Conservation (phyloP, 352 stramenopile species). For the Phytophthora tentaculata region DNA sequence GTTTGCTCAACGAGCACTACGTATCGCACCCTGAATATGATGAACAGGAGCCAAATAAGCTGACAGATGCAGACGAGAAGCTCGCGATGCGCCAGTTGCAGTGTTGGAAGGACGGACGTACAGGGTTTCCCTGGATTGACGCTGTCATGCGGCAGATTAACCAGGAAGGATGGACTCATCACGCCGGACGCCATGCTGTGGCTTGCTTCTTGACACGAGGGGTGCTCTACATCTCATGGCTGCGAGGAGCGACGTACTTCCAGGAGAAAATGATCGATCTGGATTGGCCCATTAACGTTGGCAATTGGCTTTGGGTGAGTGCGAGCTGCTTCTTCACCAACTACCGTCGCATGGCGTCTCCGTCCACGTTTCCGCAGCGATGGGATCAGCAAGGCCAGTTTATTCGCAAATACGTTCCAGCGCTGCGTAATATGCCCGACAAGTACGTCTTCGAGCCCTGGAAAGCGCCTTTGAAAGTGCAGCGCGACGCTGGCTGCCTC, state of each 20-base stretch:
- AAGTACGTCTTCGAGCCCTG: slow-evolving; percentile 98
- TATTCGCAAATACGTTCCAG: slow-evolving; percentile 93
- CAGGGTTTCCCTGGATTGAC: slow-evolving; percentile 98
- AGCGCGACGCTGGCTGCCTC: slow-evolving; percentile 84
- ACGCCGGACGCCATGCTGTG: slow-evolving; percentile 91
- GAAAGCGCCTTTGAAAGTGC: slow-evolving; percentile 91
- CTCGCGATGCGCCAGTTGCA: slow-evolving; percentile 62
- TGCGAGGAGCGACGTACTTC: slow-evolving; percentile 88
- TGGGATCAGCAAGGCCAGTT: slow-evolving; percentile 92
- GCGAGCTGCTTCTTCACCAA: slow-evolving; percentile 96
- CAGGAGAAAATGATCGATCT: slow-evolving; percentile 95
- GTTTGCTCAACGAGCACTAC: slow-evolving; percentile 41
- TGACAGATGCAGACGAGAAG: slow-evolving; percentile 47
- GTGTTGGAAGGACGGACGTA: slow-evolving; percentile 93
- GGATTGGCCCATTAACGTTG: slow-evolving; percentile 97
- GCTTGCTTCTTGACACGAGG: slow-evolving; percentile 97
- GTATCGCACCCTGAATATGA: slow-evolving; percentile 27
- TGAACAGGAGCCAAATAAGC: not conserved
- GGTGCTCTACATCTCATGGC: slow-evolving; percentile 95
- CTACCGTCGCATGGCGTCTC: slow-evolving; percentile 95
- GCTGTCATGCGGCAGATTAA: slow-evolving; percentile 94
- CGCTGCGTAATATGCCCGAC: slow-evolving; percentile 89
- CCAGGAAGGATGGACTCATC: slow-evolving; percentile 87
- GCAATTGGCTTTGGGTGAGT: slow-evolving; percentile 98
- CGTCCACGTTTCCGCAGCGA: slow-evolving; percentile 92